Evolutionary conservation across 1,284 basidiomycete genomes (phyloP), one percentile per base, ranked within the genome.

Genomic region (Spongiforma sp.): DNA sequence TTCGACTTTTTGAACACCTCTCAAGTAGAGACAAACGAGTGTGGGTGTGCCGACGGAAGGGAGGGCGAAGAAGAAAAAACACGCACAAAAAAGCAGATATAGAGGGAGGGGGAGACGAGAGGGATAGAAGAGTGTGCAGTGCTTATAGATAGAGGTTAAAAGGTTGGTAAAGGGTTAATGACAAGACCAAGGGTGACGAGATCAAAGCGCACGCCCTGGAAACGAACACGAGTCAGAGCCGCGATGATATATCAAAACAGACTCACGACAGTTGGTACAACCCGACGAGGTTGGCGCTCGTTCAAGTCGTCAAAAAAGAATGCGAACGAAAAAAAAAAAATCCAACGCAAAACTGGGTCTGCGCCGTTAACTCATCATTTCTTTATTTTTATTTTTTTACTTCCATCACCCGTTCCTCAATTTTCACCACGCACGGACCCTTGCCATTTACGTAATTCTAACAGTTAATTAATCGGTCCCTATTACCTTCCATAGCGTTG

Each of bases 41-140:
- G 73, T 75, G 70, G 64, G 62, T 72, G 70, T 61, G 63, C 50
- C 34, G 59, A 54, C 30, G 43, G 65, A 41, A 66, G 57, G 58
- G 59, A 48, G 65, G 64, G 56, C 63, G 68, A 73, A 77, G 57
- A 68, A 74, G 78, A 77, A 81, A 82, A 78, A 78, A 81, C 83
- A 82, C 83, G 80, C 84, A 83, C 81, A 83, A 83, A 81, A n/a
- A 81, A 82, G 71, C 78, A 74, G 73, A 69, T 62, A 66, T 62
- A 60, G 64, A 60, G 62, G 58, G 69, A 60, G 64, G 59, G 62
- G 58, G 69, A 65, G 62, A 60, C 59, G 41, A 67, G 69, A 67
- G 67, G 59, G 61, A 74, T 74, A 76, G 77, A 78, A 73, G 72
- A 71, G 69, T 78, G 78, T 77, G 77, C 72, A 73, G 75, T 76